phyloP scores from a whole-genome alignment of 257 asterid genomes.

The Capsicum baccatum region DNA sequence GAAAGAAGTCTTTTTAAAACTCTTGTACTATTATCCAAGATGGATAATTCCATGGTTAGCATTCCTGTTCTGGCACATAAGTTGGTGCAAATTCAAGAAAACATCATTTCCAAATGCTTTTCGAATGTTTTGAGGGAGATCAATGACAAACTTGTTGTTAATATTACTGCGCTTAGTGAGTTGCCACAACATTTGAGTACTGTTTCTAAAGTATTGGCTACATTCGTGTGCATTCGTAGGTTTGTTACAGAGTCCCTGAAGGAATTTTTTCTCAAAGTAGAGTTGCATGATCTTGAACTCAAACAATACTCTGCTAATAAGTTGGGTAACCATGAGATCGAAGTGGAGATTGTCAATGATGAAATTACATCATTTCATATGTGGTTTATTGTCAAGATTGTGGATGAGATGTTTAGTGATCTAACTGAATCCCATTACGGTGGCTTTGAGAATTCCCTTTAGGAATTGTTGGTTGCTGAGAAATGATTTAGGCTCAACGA shows the following conservation, averaged over 20 bases:
- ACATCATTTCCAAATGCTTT: conserved; percentile 39
- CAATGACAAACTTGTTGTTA: conserved; percentile 32
- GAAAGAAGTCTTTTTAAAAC: conserved; percentile 39
- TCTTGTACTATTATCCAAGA: conserved; percentile 38
- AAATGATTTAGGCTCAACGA: conserved; percentile 3
- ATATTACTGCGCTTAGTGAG: conserved; percentile 33
- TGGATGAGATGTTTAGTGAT: conserved; percentile 34
- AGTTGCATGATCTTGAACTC: conserved; percentile 32
- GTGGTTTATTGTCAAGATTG: conserved; percentile 36
- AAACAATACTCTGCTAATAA: conserved; percentile 41
- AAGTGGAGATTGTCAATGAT: conserved; percentile 18
- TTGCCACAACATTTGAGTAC: conserved; percentile 37
- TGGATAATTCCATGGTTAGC: conserved; percentile 41
- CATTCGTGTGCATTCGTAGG: conserved; percentile 38
- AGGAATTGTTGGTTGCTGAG: conserved; percentile 33
- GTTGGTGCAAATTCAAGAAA: conserved; percentile 44
- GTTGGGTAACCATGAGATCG: background rate
- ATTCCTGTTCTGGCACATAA: conserved; percentile 45
- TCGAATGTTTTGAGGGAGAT: conserved; percentile 41
- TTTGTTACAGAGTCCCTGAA: conserved; percentile 38
- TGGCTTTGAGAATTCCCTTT: conserved; percentile 28
- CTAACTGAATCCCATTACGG: conserved; percentile 28
- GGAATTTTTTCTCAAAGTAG: conserved; percentile 37
- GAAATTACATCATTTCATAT: background rate
- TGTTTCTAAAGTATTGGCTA: conserved; percentile 35